Evolutionary conservation across 2,329 filamentous ascomycete genomes (phyloP).

Genomic region (Gnomoniopsis smithogilvyi): DNA sequence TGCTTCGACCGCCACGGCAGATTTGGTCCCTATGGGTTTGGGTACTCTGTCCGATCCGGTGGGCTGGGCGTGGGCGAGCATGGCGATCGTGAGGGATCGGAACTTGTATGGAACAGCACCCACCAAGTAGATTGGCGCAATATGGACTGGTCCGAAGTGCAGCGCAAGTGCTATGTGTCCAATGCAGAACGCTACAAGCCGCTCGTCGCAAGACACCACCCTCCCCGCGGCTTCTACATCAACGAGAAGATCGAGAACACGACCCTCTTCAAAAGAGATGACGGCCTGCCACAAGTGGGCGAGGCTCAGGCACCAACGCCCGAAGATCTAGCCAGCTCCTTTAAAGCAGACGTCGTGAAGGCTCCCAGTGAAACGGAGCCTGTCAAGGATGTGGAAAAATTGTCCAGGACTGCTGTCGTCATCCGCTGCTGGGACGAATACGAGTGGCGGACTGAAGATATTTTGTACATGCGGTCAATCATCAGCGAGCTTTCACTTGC

Average conservation of each 20-base stretch:
- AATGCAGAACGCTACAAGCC: slow-evolving; percentile 69
- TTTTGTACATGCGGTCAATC: slow-evolving; percentile 78
- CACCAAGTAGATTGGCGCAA: slow-evolving; percentile 73
- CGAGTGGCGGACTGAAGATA: slow-evolving; percentile 73
- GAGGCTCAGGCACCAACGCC: slow-evolving; percentile 13
- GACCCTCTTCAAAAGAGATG: slow-evolving; percentile 25
- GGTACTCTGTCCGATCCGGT: slow-evolving; percentile 75
- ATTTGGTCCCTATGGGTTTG: slow-evolving; percentile 84
- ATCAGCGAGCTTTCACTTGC: slow-evolving; percentile 78
- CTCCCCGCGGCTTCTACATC: slow-evolving; percentile 51
- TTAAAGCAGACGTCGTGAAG: neutral
- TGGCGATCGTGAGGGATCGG: slow-evolving; percentile 77
- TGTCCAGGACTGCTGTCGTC: slow-evolving; percentile 70
- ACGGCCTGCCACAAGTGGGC: slow-evolving; percentile 16
- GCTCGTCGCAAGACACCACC: slow-evolving; percentile 35
- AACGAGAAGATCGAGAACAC: slow-evolving; percentile 30
- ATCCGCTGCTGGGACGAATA: slow-evolving; percentile 82
- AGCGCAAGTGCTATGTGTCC: slow-evolving; percentile 67
- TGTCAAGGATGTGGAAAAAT: slow-evolving; percentile 11
- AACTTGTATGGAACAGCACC: slow-evolving; percentile 69
- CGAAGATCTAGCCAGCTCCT: neutral
- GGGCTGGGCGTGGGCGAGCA: slow-evolving; percentile 83
- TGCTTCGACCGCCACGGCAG: slow-evolving; percentile 93
- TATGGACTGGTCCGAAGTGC: slow-evolving; percentile 76
- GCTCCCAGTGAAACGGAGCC: slow-evolving; percentile 17